Evolutionary conservation across 345 rosid genomes (phyloP), one percentile per base, ranked within the genome.

Genomic region (Pistacia vera): DNA sequence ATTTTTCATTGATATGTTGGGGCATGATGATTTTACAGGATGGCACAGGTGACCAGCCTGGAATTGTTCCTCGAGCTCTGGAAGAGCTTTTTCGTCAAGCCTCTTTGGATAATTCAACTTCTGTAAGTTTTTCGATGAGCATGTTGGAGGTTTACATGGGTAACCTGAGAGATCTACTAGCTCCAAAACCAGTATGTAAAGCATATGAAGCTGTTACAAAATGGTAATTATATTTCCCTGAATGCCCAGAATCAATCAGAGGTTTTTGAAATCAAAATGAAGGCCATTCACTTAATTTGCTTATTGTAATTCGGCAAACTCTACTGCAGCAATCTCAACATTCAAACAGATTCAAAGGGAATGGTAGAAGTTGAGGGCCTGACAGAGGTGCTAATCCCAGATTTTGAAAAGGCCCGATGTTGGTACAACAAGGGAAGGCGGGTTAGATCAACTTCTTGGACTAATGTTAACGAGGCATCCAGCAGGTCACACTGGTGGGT

Each of bases 121-220:
- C 91, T 3, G 46, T 87, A 38, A 86, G 88, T 25, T 88, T 93
- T 77, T 89, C 95, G 1, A 92, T 95, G 82, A 93, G 99, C 88
- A 93, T 95, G 96, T 78, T 95, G 89, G 99, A 95, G 84, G 94
- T 95, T 63, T 93, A 95, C 80, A 85, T 90, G 97, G 98, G 98
- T 30, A 86, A 81, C 71, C 70, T 93, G 64, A 90, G 89, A 76
- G 98, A 95, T 84, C 83, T 95, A 30, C 88, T 95, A 44, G 89
- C 91, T 83, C 81, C 93, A 51, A 93, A 83, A 86, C 86, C 76
- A 35, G 71, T 81, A 62, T 66, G 60, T 65, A 86, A 77, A 86
- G 76, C 78, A 18, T 70, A 84, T 64, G 92, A 89, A 77, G 60
- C 83, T 36, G 74, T 77, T 20, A 57, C 80, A 51, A 87, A 82